Evolutionary conservation across 2,329 filamentous ascomycete species (phyloP).

Genomic region (Botrytis fragariae): DNA sequence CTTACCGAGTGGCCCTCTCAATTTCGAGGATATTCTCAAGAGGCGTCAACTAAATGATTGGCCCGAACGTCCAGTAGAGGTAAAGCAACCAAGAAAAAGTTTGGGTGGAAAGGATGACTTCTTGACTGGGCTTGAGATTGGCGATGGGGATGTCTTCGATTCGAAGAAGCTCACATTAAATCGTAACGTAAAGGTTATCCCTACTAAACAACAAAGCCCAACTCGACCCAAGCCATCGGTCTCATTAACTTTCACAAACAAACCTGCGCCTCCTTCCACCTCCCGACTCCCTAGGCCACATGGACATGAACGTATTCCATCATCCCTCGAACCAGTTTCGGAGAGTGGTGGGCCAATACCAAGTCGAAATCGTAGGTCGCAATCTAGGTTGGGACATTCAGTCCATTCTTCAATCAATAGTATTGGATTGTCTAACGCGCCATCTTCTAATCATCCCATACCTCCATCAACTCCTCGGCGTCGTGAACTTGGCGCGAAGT

Average conservation of each 20-base stretch:
- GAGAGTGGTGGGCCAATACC: conserved; percentile 76
- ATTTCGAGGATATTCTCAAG: conserved; percentile 76
- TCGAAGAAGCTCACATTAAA: conserved; percentile 80
- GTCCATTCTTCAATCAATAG: conserved; percentile 66
- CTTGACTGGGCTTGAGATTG: conserved; percentile 81
- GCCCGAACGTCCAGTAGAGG: conserved; percentile 47
- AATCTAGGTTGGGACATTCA: conserved; percentile 67
- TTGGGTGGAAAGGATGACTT: conserved; percentile 65
- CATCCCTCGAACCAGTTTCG: conserved; percentile 86
- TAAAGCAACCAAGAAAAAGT: conserved; percentile 38
- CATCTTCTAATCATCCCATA: conserved; percentile 52
- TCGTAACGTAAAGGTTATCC: conserved; percentile 87
- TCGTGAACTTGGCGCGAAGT: conserved; percentile 56
- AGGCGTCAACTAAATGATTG: conserved; percentile 64
- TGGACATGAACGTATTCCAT: conserved; percentile 67
- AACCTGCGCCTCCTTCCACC: conserved; percentile 49
- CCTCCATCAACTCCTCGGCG: conserved; percentile 60
- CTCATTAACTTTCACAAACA: conserved; percentile 88
- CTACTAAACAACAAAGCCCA: conserved; percentile 65
- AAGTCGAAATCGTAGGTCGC: conserved; percentile 58
- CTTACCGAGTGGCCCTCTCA: conserved; percentile 76
- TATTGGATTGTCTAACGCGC: conserved; percentile 59
- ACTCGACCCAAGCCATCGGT: conserved; percentile 71
- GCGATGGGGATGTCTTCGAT: conserved; percentile 77
- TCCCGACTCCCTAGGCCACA: conserved; percentile 81